Conservation (phyloP, 2,329 filamentous ascomycete genomes). For the Phyllosticta citrichinensis region DNA sequence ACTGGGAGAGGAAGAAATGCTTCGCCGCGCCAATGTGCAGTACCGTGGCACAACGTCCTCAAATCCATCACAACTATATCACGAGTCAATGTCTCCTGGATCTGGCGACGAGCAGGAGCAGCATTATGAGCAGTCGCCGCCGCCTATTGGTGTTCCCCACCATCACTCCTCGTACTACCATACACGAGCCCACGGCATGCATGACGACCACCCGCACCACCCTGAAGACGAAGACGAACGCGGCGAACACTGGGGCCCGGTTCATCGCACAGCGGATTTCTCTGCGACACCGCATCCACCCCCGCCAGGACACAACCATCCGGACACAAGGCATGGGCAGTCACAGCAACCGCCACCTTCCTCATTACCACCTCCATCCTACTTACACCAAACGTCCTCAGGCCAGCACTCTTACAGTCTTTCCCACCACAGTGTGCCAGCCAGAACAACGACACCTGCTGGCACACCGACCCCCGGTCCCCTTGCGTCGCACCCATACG, state of each 20-base stretch:
- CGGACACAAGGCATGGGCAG: not conserved
- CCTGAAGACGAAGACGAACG: not conserved
- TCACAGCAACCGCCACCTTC: not conserved
- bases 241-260: not conserved
- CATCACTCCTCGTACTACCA: not conserved
- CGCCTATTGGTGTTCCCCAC: not conserved
- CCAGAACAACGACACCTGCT: not conserved
- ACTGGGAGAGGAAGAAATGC: conserved; percentile 88
- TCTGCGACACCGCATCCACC: not conserved
- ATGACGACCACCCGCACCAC: not conserved
- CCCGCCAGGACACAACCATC: not conserved
- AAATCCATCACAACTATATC: not conserved
- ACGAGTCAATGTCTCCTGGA: not conserved
- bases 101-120: conserved; percentile 1
- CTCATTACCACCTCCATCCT: not conserved
- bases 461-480: not conserved
- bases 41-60: conserved; percentile 51
- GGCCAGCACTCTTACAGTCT: not conserved
- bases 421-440: not conserved
- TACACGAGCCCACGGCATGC: not conserved
- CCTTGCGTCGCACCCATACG: not conserved
- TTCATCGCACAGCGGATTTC: not conserved
- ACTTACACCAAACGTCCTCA: not conserved
- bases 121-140: not conserved
- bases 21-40: conserved; percentile 75